These are phyloP conservation scores for Clitoria ternatea DNA, from an alignment of 306 rosid species.

Conservation along the genomic window DNA sequence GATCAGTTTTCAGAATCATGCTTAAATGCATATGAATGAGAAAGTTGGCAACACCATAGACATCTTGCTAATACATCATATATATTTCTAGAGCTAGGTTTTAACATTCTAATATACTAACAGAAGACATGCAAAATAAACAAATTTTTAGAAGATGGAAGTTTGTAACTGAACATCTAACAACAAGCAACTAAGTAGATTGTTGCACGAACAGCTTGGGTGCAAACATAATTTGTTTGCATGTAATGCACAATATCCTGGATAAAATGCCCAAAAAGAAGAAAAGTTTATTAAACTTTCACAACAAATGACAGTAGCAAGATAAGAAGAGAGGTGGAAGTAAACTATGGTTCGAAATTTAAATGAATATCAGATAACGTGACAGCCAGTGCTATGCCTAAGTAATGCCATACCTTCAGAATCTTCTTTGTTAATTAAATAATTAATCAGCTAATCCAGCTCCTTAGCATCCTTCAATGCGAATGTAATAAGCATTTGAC, in stretches of 20 bases:
- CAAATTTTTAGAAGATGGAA: not conserved
- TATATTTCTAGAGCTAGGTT: not conserved
- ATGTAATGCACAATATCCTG: constrained; percentile 94
- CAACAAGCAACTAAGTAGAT: constrained; percentile 70
- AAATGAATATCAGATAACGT: constrained; percentile 50
- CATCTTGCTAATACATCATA: not conserved
- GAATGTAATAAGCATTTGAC: constrained; percentile 27
- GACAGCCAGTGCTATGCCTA: constrained; percentile 99
- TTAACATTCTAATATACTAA: not conserved
- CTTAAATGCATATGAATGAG: not conserved
- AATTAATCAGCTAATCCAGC: constrained; percentile 85
- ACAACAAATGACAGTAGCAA: not conserved
- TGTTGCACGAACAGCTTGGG: constrained; percentile 97
- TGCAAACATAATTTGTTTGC: constrained; percentile 88
- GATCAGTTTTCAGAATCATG: not conserved
- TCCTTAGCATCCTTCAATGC: constrained; percentile 80
- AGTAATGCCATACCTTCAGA: constrained; percentile 96
- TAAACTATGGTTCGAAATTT: constrained; percentile 22
- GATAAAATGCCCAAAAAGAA: constrained; percentile 32
- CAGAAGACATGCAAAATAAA: not conserved
- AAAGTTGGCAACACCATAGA: not conserved
- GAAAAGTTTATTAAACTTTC: constrained; percentile 9
- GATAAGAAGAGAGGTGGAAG: constrained; percentile 1
- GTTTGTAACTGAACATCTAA: not conserved
- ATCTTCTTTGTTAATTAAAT: constrained; percentile 95